Percentiles rank a stretch among this genome's conserved stretches.
Conservation (phyloP, 352 stramenopile species). For the Thalassiosira hispida region DNA sequence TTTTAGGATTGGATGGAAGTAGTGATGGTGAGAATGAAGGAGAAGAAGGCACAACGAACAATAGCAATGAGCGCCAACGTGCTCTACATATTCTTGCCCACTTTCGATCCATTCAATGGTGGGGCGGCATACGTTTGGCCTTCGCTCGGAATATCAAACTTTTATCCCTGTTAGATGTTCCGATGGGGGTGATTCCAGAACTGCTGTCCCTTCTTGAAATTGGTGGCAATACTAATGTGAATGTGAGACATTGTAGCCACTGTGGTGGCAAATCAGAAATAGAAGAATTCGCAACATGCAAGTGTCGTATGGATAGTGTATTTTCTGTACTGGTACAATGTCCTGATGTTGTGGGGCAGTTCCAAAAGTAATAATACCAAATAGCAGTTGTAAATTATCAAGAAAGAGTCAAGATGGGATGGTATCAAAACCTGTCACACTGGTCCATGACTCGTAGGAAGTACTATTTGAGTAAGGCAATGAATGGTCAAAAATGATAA, state of each 20-base stretch:
- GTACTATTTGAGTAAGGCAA: too few species aligned
- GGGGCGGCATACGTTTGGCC: conserved; percentile 27
- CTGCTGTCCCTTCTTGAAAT: conserved; percentile 15
- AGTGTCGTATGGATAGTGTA: conserved; percentile 10
- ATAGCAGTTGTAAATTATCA: too few species aligned
- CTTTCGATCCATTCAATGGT: conserved; percentile 29
- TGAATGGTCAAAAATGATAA: too few species aligned
- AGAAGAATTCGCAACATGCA: not conserved
- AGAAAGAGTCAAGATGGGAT: too few species aligned
- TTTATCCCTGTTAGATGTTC: conserved; percentile 23
- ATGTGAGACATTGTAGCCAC: not conserved
- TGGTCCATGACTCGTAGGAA: too few species aligned
- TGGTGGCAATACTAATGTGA: not conserved
- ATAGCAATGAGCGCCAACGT: conserved; percentile 2
- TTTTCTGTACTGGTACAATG: conserved; percentile 15
- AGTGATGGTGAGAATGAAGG: not conserved
- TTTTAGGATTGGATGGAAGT: conserved; percentile 16
- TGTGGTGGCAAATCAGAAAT: conserved; percentile 1
- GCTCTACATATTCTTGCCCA: conserved; percentile 17
- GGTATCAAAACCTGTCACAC: too few species aligned
- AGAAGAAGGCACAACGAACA: conserved; percentile 1
- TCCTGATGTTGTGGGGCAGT: conserved; percentile 5
- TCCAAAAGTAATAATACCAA: too few species aligned
- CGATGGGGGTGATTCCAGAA: conserved; percentile 5
- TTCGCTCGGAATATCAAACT: conserved; percentile 33